phyloP scores from a whole-genome alignment of 1,284 basidiomycete genomes.

The Cryptococcus sp. region DNA sequence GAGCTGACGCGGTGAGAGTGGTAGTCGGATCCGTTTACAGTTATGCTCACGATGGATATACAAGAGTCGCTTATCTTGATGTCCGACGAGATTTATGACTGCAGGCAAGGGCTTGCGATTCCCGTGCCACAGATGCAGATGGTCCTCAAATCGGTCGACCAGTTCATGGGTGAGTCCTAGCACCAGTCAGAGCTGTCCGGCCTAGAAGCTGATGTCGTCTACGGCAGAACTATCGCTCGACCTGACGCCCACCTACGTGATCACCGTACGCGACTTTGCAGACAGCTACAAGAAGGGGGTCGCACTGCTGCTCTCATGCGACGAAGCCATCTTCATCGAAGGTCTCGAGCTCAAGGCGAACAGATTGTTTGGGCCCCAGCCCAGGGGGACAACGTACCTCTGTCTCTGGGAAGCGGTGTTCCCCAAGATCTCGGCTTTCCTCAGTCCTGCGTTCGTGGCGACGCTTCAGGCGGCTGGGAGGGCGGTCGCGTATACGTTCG shows the following conservation, averaged over 20 bases:
- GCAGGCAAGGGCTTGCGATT: conserved; percentile 58
- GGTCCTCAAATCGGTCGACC: conserved; percentile 72
- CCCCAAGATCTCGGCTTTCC: conserved; percentile 59
- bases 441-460: conserved; percentile 60
- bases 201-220: background rate
- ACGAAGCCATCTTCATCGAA: conserved; percentile 59
- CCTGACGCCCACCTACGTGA: conserved; percentile 59
- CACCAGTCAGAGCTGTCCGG: background rate
- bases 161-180: conserved; percentile 71
- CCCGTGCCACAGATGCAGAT: conserved; percentile 67
- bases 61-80: conserved; percentile 60
- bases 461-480: conserved; percentile 58
- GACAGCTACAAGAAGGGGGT: conserved; percentile 45
- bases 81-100: conserved; percentile 72
- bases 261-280: conserved; percentile 55
- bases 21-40: conserved; percentile 76
- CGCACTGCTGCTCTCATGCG: conserved; percentile 19
- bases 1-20: background rate
- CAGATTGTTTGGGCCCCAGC: conserved; percentile 80
- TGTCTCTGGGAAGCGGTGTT: conserved; percentile 82
- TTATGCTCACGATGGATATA: conserved; percentile 61
- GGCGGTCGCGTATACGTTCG: conserved; percentile 66
- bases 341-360: conserved; percentile 75
- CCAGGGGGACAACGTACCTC: conserved; percentile 76
- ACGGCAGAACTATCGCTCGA: conserved; percentile 73